Evolutionary conservation across 1,284 basidiomycete genomes (phyloP), one percentile per base, ranked within the genome.

Genomic region (Trametes sp.): DNA sequence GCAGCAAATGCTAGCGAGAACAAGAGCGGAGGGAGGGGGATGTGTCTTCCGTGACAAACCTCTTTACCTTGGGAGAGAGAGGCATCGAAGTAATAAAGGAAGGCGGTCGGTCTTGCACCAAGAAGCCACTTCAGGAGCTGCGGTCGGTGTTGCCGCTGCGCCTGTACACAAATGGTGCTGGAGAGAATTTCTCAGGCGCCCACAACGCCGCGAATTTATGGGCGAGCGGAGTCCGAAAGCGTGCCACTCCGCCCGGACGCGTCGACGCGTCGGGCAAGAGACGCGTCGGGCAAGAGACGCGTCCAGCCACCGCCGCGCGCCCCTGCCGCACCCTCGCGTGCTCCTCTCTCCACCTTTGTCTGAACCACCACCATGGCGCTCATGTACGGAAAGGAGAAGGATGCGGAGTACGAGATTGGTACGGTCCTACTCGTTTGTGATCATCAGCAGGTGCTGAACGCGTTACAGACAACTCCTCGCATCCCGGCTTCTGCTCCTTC

Each of bases 401-500:
- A 87, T 44, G 81, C 84, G 41, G 84, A 73, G 58, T 73, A 72
- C 48, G 74, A 75, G 63, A 75, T 74, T 53, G 74, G 74, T 73
- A 54, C 21, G 67, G 8, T n/a, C 23, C 8, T 10, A 6, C 9
- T 29, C 19, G 24, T 57, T 29, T 6, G 19, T 45, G 9, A 10
- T 19, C 9, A 28, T 38, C 16, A 33, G 31, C 31, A 33, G 5
- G n/a, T 26, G 14, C 26, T 16, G 21, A 16, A 13, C 6, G 26
- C n/a, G 24, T 21, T 26, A 24, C 28, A 92, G 74, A 75, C 62
- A 74, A 73, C 57, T 67, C 71, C 3, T 74, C 74, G 3, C 73
- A 95, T 75, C 87, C 89, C 16, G 89, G 90, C 0, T 95, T 95
- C 72, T 85, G 89, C 69, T 77, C 84, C 0, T 95, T 93, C 77